phyloP scores from a whole-genome alignment of 495 filamentous ascomycete genomes.

The Penicillium silybi region DNA sequence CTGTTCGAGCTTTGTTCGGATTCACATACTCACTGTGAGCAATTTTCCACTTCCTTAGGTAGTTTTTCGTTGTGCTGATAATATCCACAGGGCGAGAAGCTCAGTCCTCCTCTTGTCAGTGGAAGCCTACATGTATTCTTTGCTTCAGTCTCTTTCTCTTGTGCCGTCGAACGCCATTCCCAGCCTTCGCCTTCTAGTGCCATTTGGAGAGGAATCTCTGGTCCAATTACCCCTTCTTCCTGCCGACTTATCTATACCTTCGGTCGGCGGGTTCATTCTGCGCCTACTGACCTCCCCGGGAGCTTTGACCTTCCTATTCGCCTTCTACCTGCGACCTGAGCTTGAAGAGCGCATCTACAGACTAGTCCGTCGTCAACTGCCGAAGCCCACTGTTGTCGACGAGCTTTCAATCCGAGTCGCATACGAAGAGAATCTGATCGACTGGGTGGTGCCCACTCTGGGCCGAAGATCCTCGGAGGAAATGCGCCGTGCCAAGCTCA shows the following conservation, averaged over 20 bases:
- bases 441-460: conserved; percentile 44
- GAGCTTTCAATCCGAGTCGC: conserved; percentile 45
- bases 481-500: conserved; percentile 35
- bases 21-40: conserved; percentile 35
- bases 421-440: conserved; percentile 45
- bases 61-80: conserved; percentile 11
- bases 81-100: conserved; percentile 28
- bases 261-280: conserved; percentile 23
- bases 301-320: conserved; percentile 32
- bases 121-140: conserved; percentile 46
- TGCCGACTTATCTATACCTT: conserved; percentile 24
- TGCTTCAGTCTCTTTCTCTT: conserved; percentile 46
- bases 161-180: conserved; percentile 34
- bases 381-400: conserved; percentile 42
- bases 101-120: conserved; percentile 37
- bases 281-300: conserved; percentile 33
- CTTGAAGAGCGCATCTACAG: conserved; percentile 43
- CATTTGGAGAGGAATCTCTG: conserved; percentile 33
- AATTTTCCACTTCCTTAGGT: background rate
- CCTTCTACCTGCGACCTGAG: conserved; percentile 37
- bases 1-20: conserved; percentile 28
- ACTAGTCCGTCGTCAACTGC: conserved; percentile 40
- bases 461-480: conserved; percentile 43
- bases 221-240: conserved; percentile 33
- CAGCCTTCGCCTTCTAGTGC: conserved; percentile 27